Percentiles rank a stretch among this genome's conserved stretches.
Evolutionary conservation across 2,329 filamentous ascomycete genomes (phyloP).

Genomic region (Fusarium secorum): DNA sequence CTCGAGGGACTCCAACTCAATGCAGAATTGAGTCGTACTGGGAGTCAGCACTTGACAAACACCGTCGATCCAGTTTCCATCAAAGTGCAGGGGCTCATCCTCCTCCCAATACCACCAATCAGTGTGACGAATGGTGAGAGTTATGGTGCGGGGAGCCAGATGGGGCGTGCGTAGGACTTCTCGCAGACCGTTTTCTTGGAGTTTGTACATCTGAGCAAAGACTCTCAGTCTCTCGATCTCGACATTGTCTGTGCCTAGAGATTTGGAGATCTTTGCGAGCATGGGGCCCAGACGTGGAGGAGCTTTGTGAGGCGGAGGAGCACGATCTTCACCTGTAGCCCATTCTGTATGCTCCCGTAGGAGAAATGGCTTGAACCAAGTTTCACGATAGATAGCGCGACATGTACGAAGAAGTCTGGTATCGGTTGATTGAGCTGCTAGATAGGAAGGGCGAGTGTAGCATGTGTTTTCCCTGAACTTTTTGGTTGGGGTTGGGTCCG

Average conservation of each 20-base stretch:
- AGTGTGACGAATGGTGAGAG: slow-evolving; percentile 57
- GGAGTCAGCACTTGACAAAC: slow-evolving; percentile 38
- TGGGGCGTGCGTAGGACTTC: slow-evolving; percentile 37
- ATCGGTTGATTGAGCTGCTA: slow-evolving; percentile 47
- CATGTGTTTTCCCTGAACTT: slow-evolving; percentile 45
- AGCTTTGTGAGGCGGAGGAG: slow-evolving; percentile 37
- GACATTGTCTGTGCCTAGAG: slow-evolving; percentile 29
- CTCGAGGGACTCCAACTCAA: slow-evolving; percentile 59
- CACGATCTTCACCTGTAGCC: slow-evolving; percentile 43
- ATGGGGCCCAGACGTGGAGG: not conserved
- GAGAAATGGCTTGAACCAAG: slow-evolving; percentile 53
- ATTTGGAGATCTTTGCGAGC: slow-evolving; percentile 30
- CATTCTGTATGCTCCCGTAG: slow-evolving; percentile 52
- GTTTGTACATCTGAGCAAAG: slow-evolving; percentile 53
- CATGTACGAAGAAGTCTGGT: slow-evolving; percentile 53
- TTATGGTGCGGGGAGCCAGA: slow-evolving; percentile 49
- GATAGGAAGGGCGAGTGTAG: slow-evolving; percentile 53
- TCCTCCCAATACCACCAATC: slow-evolving; percentile 44
- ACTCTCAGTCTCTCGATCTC: slow-evolving; percentile 48
- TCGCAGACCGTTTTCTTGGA: slow-evolving; percentile 45
- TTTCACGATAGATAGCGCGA: slow-evolving; percentile 51
- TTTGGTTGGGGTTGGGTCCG: slow-evolving; percentile 41
- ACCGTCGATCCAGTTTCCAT: slow-evolving; percentile 48
- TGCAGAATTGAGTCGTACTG: slow-evolving; percentile 49
- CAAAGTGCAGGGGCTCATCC: slow-evolving; percentile 45